These are phyloP conservation scores for Ogataea chonburiensis DNA, from an alignment of 805 yeast species.

Conservation along the genomic window DNA sequence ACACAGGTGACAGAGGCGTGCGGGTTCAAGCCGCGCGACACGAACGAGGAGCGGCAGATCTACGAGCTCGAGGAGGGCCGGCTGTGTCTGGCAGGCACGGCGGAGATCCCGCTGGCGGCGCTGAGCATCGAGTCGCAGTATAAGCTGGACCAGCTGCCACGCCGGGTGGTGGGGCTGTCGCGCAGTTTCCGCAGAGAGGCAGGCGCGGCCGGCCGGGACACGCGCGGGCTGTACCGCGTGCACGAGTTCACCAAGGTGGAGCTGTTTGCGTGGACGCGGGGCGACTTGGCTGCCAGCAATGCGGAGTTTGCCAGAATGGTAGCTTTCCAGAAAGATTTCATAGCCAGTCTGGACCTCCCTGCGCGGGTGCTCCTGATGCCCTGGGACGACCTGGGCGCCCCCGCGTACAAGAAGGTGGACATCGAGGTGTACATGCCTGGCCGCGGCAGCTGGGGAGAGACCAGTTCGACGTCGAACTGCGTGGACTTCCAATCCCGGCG, in stretches of 20 bases:
- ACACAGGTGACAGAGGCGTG: constrained; percentile 80
- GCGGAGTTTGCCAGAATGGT: constrained; percentile 58
- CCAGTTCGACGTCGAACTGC: constrained; percentile 89
- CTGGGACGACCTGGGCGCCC: constrained; percentile 85
- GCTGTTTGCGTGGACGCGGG: constrained; percentile 70
- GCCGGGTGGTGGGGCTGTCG: constrained; percentile 72
- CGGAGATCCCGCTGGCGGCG: constrained; percentile 93
- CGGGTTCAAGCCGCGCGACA: constrained; percentile 93
- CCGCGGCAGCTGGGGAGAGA: constrained; percentile 86
- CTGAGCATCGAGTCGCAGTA: constrained; percentile 50
- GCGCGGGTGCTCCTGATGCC: constrained; percentile 90
- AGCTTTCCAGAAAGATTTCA: constrained; percentile 61
- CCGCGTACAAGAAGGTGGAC: constrained; percentile 88
- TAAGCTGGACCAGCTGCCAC: constrained; percentile 42
- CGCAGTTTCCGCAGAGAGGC: constrained; percentile 95
- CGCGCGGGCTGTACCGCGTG: constrained; percentile 88
- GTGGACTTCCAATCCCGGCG: constrained; percentile 88
- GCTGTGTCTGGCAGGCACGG: constrained; percentile 84
- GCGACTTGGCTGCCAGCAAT: constrained; percentile 35
- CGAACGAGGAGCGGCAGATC: constrained; percentile 80
- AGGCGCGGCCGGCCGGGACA: constrained; percentile 91
- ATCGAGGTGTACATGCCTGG: constrained; percentile 99
- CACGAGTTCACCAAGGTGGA: constrained; percentile 97
- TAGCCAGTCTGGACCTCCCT: constrained; percentile 65
- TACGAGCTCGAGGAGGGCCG: constrained; percentile 53